Evolutionary conservation across 2,329 filamentous ascomycete genomes (phyloP).

Genomic region (Fusarium sp.): DNA sequence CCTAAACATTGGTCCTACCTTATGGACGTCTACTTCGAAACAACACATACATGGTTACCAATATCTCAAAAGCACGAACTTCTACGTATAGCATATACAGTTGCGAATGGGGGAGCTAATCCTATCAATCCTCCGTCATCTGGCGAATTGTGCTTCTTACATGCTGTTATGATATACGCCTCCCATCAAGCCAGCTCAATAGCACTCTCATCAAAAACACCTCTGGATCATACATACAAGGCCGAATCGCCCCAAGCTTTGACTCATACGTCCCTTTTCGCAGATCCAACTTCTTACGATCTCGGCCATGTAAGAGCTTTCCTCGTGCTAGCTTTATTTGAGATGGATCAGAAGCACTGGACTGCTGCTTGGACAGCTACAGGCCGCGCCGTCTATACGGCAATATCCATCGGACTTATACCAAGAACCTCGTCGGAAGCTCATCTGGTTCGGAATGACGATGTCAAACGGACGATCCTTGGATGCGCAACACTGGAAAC

Average conservation of each 20-base stretch:
- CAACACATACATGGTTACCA: slow-evolving; percentile 6
- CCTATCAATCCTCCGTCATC: neutral
- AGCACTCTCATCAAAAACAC: accelerated
- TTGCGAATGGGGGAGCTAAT: accelerated
- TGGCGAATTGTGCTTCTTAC: slow-evolving; percentile 1
- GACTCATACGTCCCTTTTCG: neutral
- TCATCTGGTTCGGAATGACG: neutral
- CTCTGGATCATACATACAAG: accelerated
- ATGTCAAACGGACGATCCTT: neutral
- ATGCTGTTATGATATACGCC: slow-evolving; percentile 1
- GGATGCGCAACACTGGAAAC: slow-evolving; percentile 3
- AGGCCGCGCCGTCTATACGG: neutral
- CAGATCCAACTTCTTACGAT: neutral
- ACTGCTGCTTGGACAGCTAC: neutral
- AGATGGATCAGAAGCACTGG: neutral
- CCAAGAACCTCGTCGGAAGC: accelerated
- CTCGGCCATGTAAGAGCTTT: slow-evolving; percentile 6
- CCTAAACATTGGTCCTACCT: slow-evolving; percentile 11
- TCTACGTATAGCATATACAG: neutral
- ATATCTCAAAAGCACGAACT: slow-evolving; percentile 18
- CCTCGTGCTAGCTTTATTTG: neutral
- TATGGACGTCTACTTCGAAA: slow-evolving; percentile 7
- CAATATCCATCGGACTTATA: neutral
- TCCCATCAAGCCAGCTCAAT: neutral
- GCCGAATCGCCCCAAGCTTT: neutral